These are phyloP conservation scores for Mercurialis annua DNA, from an alignment of 345 rosid species.

Conservation along the genomic window DNA sequence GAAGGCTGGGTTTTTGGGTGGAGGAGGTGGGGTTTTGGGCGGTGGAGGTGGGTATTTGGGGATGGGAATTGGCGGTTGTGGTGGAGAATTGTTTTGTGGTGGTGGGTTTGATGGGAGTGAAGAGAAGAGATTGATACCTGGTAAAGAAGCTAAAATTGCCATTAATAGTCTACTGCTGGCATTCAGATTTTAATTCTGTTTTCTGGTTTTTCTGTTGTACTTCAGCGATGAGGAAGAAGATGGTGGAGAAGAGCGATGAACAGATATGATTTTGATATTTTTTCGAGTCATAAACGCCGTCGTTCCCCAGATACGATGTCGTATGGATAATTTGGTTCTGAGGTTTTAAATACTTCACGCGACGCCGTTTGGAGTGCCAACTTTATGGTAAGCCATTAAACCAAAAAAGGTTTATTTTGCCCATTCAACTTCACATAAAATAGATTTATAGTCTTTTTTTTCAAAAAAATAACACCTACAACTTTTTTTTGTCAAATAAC, in stretches of 20 bases:
- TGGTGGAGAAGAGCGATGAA: not conserved
- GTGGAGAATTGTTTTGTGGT: conserved; percentile 31
- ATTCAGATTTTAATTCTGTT: not conserved
- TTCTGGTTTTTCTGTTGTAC: conserved; percentile 4
- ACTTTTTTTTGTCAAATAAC: too few species aligned
- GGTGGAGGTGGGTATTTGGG: conserved; percentile 55
- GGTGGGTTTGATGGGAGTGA: conserved; percentile 57
- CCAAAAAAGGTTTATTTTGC: too few species aligned
- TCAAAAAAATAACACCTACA: too few species aligned
- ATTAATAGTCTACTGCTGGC: conserved; percentile 14
- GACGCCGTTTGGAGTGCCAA: too few species aligned
- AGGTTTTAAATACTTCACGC: too few species aligned
- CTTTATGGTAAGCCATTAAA: too few species aligned
- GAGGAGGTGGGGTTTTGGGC: conserved; percentile 75
- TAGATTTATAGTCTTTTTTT: too few species aligned
- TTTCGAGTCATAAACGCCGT: not conserved
- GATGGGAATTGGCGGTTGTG: conserved; percentile 54
- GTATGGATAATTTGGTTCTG: too few species aligned
- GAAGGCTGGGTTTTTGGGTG: conserved; percentile 56
- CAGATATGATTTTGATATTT: not conserved
- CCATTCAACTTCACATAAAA: too few species aligned
- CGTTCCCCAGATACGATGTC: too few species aligned
- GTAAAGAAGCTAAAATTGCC: conserved; percentile 59
- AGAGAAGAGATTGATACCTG: conserved; percentile 64
- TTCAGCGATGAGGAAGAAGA: not conserved